Percentiles rank a stretch among this genome's conserved stretches.
Evolutionary conservation across 2,329 filamentous ascomycete species (phyloP).

Genomic region (Fusarium mangiferae): DNA sequence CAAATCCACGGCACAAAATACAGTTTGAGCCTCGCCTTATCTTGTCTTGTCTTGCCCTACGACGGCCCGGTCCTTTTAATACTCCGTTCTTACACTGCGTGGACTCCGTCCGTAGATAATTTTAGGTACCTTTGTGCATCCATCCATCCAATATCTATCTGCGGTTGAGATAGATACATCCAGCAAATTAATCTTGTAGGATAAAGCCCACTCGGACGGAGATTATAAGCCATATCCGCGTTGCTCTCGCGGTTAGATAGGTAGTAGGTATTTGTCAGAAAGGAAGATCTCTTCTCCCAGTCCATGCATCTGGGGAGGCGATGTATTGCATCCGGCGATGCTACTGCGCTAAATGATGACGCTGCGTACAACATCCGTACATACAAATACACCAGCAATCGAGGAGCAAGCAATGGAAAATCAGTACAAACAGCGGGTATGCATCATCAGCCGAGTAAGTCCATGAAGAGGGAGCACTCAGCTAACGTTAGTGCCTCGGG

Average conservation of each 20-base stretch:
- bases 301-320: conserved; percentile 6
- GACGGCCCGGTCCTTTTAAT: conserved; percentile 30
- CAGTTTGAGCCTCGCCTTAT: not conserved
- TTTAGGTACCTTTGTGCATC: not conserved
- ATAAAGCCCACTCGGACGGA: not conserved
- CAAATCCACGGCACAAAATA: not conserved
- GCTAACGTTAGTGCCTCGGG: not conserved
- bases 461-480: not conserved
- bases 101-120: not conserved
- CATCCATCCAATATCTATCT: not conserved
- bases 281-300: conserved; percentile 1
- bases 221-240: not conserved
- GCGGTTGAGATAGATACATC: not conserved
- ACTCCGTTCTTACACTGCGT: conserved; percentile 3
- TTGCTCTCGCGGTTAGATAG: not conserved
- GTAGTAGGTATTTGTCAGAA: not conserved
- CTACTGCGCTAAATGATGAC: conserved; percentile 18
- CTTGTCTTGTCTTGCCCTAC: conserved; percentile 1
- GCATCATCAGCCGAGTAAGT: not conserved
- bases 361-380: not conserved
- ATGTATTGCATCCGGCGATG: conserved; percentile 2
- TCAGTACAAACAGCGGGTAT: not conserved
- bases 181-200: not conserved
- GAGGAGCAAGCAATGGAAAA: not conserved
- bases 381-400: not conserved